Evolutionary conservation across 1,284 basidiomycete genomes (phyloP).

Genomic region (Bjerkandera adusta): DNA sequence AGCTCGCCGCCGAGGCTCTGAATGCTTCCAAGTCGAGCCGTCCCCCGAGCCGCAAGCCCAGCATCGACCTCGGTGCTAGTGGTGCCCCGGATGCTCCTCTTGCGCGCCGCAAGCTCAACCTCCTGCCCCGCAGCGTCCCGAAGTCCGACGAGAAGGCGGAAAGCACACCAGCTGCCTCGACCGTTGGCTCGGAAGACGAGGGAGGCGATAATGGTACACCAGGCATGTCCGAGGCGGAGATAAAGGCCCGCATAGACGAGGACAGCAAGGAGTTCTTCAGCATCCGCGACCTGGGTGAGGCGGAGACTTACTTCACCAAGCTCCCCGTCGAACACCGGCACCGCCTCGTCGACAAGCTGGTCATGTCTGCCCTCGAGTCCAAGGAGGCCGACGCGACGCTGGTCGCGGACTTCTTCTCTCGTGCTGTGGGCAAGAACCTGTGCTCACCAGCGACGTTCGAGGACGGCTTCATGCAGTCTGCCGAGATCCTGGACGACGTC

Average conservation of each 20-base stretch:
- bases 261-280: constrained; percentile 78
- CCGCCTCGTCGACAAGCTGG: constrained; percentile 72
- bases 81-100: constrained; percentile 36
- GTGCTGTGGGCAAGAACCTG: constrained; percentile 51
- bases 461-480: constrained; percentile 62
- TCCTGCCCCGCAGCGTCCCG: constrained; percentile 59
- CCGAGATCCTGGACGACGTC: constrained; percentile 83
- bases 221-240: constrained; percentile 70
- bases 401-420: constrained; percentile 67
- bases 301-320: constrained; percentile 78
- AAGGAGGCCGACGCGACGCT: constrained; percentile 85
- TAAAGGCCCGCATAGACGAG: constrained; percentile 77
- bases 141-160: constrained; percentile 40
- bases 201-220: constrained; percentile 35
- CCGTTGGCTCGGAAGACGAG: constrained; percentile 53
- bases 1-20: constrained; percentile 53
- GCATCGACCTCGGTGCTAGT: constrained; percentile 40
- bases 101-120: constrained; percentile 70
- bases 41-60: constrained; percentile 49
- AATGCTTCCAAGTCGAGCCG: constrained; percentile 44
- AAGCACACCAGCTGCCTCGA: constrained; percentile 50
- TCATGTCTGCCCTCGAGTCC: constrained; percentile 70
- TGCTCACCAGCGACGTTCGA: constrained; percentile 58
- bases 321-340: constrained; percentile 65
- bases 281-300: constrained; percentile 81